Evolutionary conservation across 805 yeast species (phyloP), one percentile per base, ranked within the genome.

Genomic region (Monosporozyma siamensis): DNA sequence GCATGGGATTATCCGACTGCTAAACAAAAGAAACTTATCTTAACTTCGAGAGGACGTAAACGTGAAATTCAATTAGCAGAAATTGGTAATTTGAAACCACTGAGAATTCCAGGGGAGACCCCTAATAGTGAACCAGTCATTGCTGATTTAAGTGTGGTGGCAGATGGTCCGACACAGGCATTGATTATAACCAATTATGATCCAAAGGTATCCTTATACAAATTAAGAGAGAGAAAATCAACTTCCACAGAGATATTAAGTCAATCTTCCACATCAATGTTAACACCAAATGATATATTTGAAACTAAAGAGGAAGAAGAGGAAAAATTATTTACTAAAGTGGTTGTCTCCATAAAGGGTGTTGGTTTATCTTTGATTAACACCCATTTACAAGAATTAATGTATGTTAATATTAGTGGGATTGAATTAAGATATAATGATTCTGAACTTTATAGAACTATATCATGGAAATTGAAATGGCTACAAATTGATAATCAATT

Each of bases 1-100:
- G 86, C 98, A 0, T 92, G 96, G 89, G 98, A 92, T 59, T 92
- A 75, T 63, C 98, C 98, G 1, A 87, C 94, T 41, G 97, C 95
- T 0, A 66, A 75, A 8, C 74, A 81, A 37, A 89, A 88, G 59
- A 96, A 89, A 55, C 64, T 92, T 25, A 71, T 87, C 3, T 61
- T 92, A 26, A 69, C 88, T 45, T 71, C 82, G 9, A 81, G 80
- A 39, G 83, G 84, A 1, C 70, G 80, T 23, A 89, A 83, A 55
- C 71, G 97, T 45, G 76, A 78, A 38, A 72, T 94, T 17, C 94
- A 87, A 54, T 64, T 92, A 41, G 92, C 95, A 0, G 97, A 92
- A 59, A 90, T 92, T 52, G 99, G 99, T 20, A 82, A 82, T 46
- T 68, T 88, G 47, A 78, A 80, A 46, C 97, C 97, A 0, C 84